Percentiles rank a stretch among this genome's conserved stretches.
These are phyloP conservation scores for Yamadazyma oceani DNA, from an alignment of 1,139 yeast species.

Conservation along the genomic window DNA sequence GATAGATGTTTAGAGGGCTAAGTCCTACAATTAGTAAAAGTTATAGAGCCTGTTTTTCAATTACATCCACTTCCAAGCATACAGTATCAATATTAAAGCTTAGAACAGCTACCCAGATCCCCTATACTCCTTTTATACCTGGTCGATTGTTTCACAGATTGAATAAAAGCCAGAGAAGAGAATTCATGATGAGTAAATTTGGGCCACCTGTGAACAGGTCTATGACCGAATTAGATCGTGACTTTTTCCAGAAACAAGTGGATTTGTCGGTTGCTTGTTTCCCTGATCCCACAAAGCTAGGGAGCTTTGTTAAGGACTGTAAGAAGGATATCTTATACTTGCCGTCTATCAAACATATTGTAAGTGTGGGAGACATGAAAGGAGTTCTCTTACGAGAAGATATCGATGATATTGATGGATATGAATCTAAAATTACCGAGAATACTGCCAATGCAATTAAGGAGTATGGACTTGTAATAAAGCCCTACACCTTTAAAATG, in stretches of 20 bases:
- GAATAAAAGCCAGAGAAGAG: conserved; percentile 28
- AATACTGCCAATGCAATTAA: conserved; percentile 44
- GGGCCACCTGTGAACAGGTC: conserved; percentile 69
- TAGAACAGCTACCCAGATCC: too few species aligned
- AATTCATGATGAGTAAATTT: conserved; percentile 32
- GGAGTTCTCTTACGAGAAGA: conserved; percentile 66
- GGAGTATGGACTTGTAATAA: conserved; percentile 46
- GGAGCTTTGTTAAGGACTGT: conserved; percentile 53
- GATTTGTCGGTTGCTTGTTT: conserved; percentile 67
- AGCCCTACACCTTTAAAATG: conserved; percentile 56
- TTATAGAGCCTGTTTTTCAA: conserved; percentile 1
- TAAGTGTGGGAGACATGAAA: conserved; percentile 48
- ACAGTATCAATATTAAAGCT: too few species aligned
- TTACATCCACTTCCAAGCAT: not conserved
- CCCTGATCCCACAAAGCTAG: conserved; percentile 63
- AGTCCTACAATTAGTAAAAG: conserved; percentile 3
- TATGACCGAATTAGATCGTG: conserved; percentile 65
- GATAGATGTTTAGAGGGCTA: conserved; percentile 10
- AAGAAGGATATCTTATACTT: conserved; percentile 58
- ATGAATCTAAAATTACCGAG: conserved; percentile 39
- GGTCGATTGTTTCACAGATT: conserved; percentile 17
- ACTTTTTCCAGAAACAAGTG: conserved; percentile 55
- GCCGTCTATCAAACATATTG: conserved; percentile 67
- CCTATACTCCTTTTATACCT: not conserved
- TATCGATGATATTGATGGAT: conserved; percentile 39